Base-by-base conservation (phyloP, 2,329 filamentous ascomycete species). In the Ophiostoma ips region DNA sequence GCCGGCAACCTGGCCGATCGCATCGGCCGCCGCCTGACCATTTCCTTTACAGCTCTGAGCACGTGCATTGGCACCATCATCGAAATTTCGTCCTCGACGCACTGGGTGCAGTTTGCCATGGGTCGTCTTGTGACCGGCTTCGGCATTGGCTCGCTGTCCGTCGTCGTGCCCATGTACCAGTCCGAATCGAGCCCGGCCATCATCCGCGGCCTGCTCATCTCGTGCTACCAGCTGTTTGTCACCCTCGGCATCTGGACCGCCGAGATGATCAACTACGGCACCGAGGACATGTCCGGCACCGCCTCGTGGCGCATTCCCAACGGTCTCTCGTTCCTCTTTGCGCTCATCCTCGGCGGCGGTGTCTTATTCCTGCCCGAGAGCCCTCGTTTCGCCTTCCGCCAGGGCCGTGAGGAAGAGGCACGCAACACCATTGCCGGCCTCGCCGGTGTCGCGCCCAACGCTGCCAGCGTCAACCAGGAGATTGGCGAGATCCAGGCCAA, bases 131-230 rank as follows among this genome's bases (percentile, higher is more conserved):
- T 83, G 15, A 76, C 79, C 13, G 83, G 82, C 48, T 66, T 84
- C 1, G 81, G 81, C 13, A 79, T 87, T 38, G 83, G 83, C 50
- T 79, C 75, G 10, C 73, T 87, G 50, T 84, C 82, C n/a, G 81
- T 83, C 5, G 64, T 80, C 12, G 79, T 81, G 0, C 79, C 80
- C n/a, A 81, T 86, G 77, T 86, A 84, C 60, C 80, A 84, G 58
- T 76, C 76, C n/a, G 83, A 87, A 63, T 82, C 75, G 6, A 76
- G 78, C 0, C 83, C 83, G 0, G 71, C 77, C 13, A 78, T 77
- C 61, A 76, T 86, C 46, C 73, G 83, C 55, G 81, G 79, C 50
- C 71, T 76, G 5, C 71, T 85, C 55, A 76, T 86, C 46, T 73
- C 73, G 44, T 73, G 72, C 12, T 86, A 85, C 62, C 83, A 86